Conservation (phyloP, 2,329 filamentous ascomycete genomes). For the Stachybotrys chlorohalonatus region DNA sequence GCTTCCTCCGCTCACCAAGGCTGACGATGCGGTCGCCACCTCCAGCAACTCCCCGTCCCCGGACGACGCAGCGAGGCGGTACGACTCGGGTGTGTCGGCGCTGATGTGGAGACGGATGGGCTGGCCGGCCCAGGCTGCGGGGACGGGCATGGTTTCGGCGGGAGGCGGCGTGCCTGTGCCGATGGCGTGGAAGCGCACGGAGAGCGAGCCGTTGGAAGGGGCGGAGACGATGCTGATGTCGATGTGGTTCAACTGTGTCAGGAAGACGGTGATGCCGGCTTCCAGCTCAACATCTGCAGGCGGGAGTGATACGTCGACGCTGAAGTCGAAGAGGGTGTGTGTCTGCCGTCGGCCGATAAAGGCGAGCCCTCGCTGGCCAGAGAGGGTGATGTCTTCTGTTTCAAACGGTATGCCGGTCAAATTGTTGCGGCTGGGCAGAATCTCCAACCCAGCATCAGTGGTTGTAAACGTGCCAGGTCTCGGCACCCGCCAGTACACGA, state of each 20-base stretch:
- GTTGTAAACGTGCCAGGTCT: slow-evolving; percentile 25
- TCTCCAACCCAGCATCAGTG: slow-evolving; percentile 19
- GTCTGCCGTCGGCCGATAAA: slow-evolving; percentile 47
- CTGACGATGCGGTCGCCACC: neutral
- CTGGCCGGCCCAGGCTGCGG: slow-evolving; percentile 1
- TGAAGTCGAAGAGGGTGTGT: slow-evolving; percentile 43
- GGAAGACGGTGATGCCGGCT: slow-evolving; percentile 41
- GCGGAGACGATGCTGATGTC: slow-evolving; percentile 33
- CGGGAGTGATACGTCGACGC: slow-evolving; percentile 32
- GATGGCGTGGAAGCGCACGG: slow-evolving; percentile 13
- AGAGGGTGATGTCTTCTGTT: slow-evolving; percentile 1
- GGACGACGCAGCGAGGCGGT: slow-evolving; percentile 1
- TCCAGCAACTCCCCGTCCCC: neutral
- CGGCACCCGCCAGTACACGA: slow-evolving; percentile 37
- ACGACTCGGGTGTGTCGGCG: slow-evolving; percentile 16
- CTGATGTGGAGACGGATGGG: slow-evolving; percentile 17
- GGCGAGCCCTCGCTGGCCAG: slow-evolving; percentile 13
- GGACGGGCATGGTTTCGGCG: slow-evolving; percentile 4
- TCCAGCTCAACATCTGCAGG: slow-evolving; percentile 32
- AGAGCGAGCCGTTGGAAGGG: neutral
- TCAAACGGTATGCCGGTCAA: slow-evolving; percentile 6
- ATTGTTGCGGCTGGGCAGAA: slow-evolving; percentile 9
- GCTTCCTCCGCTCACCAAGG: slow-evolving; percentile 5
- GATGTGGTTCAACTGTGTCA: slow-evolving; percentile 44
- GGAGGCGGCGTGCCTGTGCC: slow-evolving; percentile 10